phyloP scores from a whole-genome alignment of 805 yeast species.

The Danielia reshetovae region DNA sequence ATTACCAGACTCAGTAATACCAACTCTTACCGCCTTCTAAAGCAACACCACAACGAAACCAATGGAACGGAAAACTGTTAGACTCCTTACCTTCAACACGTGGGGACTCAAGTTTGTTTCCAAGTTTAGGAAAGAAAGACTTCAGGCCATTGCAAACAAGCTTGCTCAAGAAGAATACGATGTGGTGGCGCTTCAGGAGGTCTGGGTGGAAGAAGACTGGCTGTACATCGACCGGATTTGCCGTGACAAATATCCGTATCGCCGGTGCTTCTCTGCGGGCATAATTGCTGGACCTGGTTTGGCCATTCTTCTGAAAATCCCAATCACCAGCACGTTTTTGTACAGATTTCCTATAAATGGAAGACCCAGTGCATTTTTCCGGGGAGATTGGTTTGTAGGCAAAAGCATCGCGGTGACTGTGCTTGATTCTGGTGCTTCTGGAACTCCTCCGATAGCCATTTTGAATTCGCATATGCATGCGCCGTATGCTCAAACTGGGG shows the following conservation, averaged over 20 bases:
- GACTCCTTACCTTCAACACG: slow-evolving; percentile 65
- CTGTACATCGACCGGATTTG: slow-evolving; percentile 50
- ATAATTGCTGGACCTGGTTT: slow-evolving; percentile 92
- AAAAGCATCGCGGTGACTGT: slow-evolving; percentile 75
- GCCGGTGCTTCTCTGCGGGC: slow-evolving; percentile 75
- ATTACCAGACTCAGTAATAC: too few species aligned
- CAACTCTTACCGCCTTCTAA: too few species aligned
- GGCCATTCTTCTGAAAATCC: slow-evolving; percentile 77
- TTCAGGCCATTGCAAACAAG: slow-evolving; percentile 68
- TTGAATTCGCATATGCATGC: slow-evolving; percentile 97
- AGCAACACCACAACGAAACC: too few species aligned
- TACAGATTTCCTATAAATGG: slow-evolving; percentile 91
- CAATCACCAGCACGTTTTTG: slow-evolving; percentile 74
- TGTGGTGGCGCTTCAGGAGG: slow-evolving; percentile 88
- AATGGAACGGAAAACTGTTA: slow-evolving; percentile 13
- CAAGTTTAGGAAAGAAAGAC: slow-evolving; percentile 59
- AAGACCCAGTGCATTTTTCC: slow-evolving; percentile 83
- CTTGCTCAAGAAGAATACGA: slow-evolving; percentile 61
- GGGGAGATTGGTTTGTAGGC: slow-evolving; percentile 98
- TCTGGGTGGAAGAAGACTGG: slow-evolving; percentile 90
- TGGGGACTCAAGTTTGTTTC: slow-evolving; percentile 92
- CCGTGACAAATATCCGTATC: slow-evolving; percentile 49
- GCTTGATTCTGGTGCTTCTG: slow-evolving; percentile 47
- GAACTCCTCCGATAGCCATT: slow-evolving; percentile 61
- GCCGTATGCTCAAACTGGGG: slow-evolving; percentile 80